phyloP scores from a whole-genome alignment of 108 stramenopile species.

The Parmales sp. region DNA sequence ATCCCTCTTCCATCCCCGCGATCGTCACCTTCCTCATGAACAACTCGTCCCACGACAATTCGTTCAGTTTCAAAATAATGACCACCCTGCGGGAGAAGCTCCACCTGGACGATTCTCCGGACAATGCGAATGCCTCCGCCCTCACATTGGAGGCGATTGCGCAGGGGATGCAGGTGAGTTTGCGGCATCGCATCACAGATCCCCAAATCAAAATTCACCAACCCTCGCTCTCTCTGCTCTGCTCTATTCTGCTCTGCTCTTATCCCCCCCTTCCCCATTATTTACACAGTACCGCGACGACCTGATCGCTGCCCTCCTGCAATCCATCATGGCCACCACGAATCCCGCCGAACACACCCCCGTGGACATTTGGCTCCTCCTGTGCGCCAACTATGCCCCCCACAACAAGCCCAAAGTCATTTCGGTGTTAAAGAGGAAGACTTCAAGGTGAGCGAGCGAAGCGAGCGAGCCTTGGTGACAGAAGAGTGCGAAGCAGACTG shows the following conservation, averaged over 20 bases:
- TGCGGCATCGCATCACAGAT: too few species aligned
- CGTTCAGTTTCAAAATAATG: slow-evolving; percentile 24
- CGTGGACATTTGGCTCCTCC: slow-evolving; percentile 38
- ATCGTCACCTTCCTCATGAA: slow-evolving; percentile 33
- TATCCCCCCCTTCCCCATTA: too few species aligned
- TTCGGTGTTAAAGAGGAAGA: slow-evolving; percentile 17
- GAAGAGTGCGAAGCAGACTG: too few species aligned
- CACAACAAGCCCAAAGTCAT: slow-evolving; percentile 35
- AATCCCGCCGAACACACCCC: slow-evolving; percentile 19
- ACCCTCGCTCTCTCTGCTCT: too few species aligned
- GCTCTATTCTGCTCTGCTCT: too few species aligned
- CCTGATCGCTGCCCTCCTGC: slow-evolving; percentile 23
- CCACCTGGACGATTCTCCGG: background rate
- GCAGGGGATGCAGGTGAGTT: background rate
- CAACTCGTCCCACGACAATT: slow-evolving; percentile 15
- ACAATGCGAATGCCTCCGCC: background rate
- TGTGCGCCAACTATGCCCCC: slow-evolving; percentile 32
- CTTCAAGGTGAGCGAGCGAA: too few species aligned
- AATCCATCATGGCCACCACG: slow-evolving; percentile 23
- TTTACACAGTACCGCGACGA: slow-evolving; percentile 5
- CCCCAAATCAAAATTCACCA: too few species aligned
- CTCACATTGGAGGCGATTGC: background rate
- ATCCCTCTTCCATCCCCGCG: slow-evolving; percentile 32
- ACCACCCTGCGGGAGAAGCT: slow-evolving; percentile 18
- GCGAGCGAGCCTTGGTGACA: too few species aligned